Base-by-base conservation (phyloP, 2,329 filamentous ascomycete genomes). In the Fusarium kyushuense region DNA sequence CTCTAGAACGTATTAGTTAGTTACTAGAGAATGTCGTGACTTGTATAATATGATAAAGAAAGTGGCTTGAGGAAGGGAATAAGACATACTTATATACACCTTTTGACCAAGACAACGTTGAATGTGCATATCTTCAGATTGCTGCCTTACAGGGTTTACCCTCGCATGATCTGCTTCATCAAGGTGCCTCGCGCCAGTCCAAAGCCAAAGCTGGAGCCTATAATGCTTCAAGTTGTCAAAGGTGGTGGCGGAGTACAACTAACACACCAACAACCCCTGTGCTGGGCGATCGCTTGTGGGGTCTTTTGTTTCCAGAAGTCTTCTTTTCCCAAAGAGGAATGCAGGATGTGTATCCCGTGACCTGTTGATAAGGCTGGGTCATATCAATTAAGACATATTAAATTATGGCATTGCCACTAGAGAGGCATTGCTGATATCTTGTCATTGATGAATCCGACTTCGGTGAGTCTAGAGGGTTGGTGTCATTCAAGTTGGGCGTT, bases 71-170 rank as follows among this genome's bases (percentile, higher is more conserved):
- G 29, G 19, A 59, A 55, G 62, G 12, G 42, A 54, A n/a, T 29
- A 42, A n/a, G 16, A 21, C 2, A 30, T 1, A 29, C 46, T 69
- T 69, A 69, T 70, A 69, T 69, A 63, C 25, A 58, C 35, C 4
- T 16, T 48, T 17, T 8, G 23, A 25, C 23, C 42, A 10, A 57
- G 12, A 40, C 19, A 3, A 58, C 62, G 25, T 30, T 6, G 9
- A n/a, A 45, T 43, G 16, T 38, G 27, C 36, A 63, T 25, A 27
- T 53, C 48, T 53, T 8, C 41, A n/a, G n/a, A 11, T n/a, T 17
- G 25, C 32, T 56, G 46, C 14, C 51, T 48, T 49, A n/a, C 52
- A 66, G 23, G 60, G 61, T 13, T 35, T 13, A 3, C 9, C 9
- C 19, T 25, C 10, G 16, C 30, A 29, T 55, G 33, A 41, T 61